Conservation (phyloP, 257 asterid genomes). For the Fraxinus quadrangulata region DNA sequence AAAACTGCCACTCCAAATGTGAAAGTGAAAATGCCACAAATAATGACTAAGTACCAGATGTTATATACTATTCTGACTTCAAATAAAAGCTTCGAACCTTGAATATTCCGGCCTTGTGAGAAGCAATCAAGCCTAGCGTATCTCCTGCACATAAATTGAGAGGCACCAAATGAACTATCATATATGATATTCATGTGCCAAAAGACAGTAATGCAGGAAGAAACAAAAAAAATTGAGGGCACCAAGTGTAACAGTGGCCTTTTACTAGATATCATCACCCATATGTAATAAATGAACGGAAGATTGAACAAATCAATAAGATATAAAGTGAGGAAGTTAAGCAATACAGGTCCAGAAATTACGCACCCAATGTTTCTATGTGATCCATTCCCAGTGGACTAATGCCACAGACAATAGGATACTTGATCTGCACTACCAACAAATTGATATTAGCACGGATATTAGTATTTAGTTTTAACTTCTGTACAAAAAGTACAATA, state of each 20-base stretch:
- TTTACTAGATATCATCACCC: background rate
- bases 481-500: background rate
- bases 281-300: background rate
- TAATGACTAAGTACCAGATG: slow-evolving; percentile 20
- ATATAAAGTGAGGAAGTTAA: background rate
- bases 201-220: background rate
- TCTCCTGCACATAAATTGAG: slow-evolving; percentile 36
- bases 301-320: background rate
- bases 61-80: slow-evolving; percentile 20
- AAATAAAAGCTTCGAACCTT: slow-evolving; percentile 52
- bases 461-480: slow-evolving; percentile 9
- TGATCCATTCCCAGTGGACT: slow-evolving; percentile 95
- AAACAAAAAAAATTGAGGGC: background rate
- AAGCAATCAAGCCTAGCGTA: slow-evolving; percentile 73
- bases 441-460: slow-evolving; percentile 16
- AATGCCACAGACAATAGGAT: slow-evolving; percentile 89
- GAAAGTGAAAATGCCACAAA: slow-evolving; percentile 27
- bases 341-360: slow-evolving; percentile 16
- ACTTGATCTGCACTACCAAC: slow-evolving; percentile 55
- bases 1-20: slow-evolving; percentile 38
- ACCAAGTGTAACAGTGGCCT: background rate
- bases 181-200: background rate
- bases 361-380: slow-evolving; percentile 81
- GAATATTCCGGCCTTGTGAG: slow-evolving; percentile 91
- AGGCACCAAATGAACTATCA: background rate